Base-by-base conservation (phyloP, 192 early-diverging fungal genomes). In the Phycomyces nitens region DNA sequence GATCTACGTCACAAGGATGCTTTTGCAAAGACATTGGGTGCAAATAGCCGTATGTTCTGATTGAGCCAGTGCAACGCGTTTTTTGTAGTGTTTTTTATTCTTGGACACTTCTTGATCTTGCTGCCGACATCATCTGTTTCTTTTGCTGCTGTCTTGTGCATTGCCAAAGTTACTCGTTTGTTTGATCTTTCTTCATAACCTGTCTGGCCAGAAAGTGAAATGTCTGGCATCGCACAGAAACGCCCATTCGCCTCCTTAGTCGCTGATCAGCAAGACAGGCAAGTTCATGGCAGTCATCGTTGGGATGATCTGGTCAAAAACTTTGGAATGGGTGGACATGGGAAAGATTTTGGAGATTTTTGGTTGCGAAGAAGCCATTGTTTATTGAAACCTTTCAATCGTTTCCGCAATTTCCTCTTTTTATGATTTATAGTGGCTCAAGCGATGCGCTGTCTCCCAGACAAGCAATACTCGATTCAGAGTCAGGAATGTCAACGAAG, bases 201-300 rank as follows among this genome's bases (percentile, higher is more conserved):
- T 34, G 12, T 38, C 34, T 11, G 16, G 18, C 29, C 34, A 21
- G 23, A 24, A 20, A 43, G 41, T 41, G 29, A 34, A 29, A 60
- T 60, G 58, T 43, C 58, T 41, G 21, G 41, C 41, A 29, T 41
- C 21, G 58, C 58, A 16, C 58, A 60, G 41, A 60, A 60, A 41
- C 58, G 58, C 10, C 58, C 58, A 7, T 60, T 60, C 43, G 58
- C 58, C 22, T 60, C 58, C 18, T 41, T 60, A 22, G 41, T 60
- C 40, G 43, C 12, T 23, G 40, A 60, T 15, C 38, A 60, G 34
- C 41, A 60, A 23, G 58, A 60, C 44, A 60, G 58, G 58, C 41
- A 49, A 43, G 23, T 20, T 14, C 12, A 53, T 23, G 18, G 12
- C 58, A 29, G 20, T 58, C 27, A 16, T 58, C 21, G 18, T 39